phyloP scores from a whole-genome alignment of 2,329 filamentous ascomycete species.

The Trichoderma oligosporum region DNA sequence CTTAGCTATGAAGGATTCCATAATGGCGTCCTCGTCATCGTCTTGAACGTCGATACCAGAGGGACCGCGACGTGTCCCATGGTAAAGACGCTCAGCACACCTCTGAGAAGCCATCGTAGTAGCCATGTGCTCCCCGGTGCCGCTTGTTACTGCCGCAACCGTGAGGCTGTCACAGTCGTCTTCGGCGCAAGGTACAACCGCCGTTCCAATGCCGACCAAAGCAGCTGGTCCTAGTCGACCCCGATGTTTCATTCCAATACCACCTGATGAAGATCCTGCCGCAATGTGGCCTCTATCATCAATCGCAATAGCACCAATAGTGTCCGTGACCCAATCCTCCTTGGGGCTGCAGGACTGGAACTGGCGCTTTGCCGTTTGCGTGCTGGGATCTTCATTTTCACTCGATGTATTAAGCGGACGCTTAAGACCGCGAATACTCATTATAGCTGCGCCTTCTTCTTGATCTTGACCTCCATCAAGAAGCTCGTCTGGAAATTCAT shows the following conservation, averaged over 20 bases:
- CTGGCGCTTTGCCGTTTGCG: constrained; percentile 22
- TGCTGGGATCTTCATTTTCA: constrained; percentile 10
- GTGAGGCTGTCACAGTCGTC: constrained; percentile 64
- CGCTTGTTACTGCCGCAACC: constrained; percentile 84
- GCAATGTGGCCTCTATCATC: constrained; percentile 84
- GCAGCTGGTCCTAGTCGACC: constrained; percentile 91
- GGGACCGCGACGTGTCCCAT: constrained; percentile 56
- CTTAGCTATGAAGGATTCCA: constrained; percentile 73
- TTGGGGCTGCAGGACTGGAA: constrained; percentile 26
- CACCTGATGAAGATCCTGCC: constrained; percentile 91
- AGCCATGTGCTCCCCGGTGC: constrained; percentile 96
- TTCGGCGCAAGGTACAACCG: constrained; percentile 73
- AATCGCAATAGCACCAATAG: constrained; percentile 91
- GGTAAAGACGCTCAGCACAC: constrained; percentile 81
- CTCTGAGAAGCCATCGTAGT: constrained; percentile 87
- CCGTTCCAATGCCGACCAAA: constrained; percentile 84
- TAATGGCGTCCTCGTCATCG: constrained; percentile 70
- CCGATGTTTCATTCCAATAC: constrained; percentile 96
- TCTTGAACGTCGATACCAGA: constrained; percentile 62
- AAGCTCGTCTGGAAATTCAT: constrained; percentile 12
- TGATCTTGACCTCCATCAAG: constrained; percentile 14
- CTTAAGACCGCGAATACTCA: constrained; percentile 35
- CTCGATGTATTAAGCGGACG: constrained; percentile 26
- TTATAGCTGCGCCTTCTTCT: not conserved
- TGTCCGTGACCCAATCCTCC: constrained; percentile 77